Evolutionary conservation across 768 basidiomycete species (phyloP).

Genomic region (Antrodiella citrinella): DNA sequence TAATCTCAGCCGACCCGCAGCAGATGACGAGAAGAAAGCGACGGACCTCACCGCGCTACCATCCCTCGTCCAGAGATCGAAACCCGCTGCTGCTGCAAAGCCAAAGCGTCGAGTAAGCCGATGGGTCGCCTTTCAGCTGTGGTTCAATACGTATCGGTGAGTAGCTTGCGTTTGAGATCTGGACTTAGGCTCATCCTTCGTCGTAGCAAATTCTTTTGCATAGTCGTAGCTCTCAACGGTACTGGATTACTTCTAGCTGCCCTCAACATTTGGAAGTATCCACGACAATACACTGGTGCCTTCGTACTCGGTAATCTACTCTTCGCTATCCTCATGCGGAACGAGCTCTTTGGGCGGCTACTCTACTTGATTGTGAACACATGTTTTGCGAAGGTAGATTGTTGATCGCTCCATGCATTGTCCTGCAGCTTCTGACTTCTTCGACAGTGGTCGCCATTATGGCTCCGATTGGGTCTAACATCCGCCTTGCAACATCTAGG

Average conservation of each 20-base stretch:
- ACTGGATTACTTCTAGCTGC: slow-evolving; percentile 25
- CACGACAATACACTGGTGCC: slow-evolving; percentile 28
- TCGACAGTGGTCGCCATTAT: slow-evolving; percentile 33
- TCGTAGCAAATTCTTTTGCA: slow-evolving; percentile 27
- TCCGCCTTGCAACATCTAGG: slow-evolving; percentile 32
- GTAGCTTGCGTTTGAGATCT: slow-evolving; percentile 7
- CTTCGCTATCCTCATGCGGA: slow-evolving; percentile 33
- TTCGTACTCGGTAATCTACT: slow-evolving; percentile 34
- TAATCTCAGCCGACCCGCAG: background rate
- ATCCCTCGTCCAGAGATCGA: slow-evolving; percentile 13
- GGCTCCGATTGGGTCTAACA: slow-evolving; percentile 31
- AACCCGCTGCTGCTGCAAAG: slow-evolving; percentile 5
- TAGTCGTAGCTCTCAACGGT: slow-evolving; percentile 25
- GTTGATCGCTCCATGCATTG: background rate
- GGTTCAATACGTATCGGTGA: slow-evolving; percentile 32
- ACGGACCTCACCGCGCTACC: slow-evolving; percentile 1
- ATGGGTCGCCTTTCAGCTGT: slow-evolving; percentile 25
- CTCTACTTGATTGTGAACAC: slow-evolving; percentile 29
- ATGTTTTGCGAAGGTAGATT: slow-evolving; percentile 30
- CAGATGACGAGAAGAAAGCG: slow-evolving; percentile 14
- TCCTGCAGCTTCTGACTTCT: slow-evolving; percentile 1
- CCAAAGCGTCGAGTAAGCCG: slow-evolving; percentile 17
- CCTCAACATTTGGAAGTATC: slow-evolving; percentile 26
- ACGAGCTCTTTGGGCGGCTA: slow-evolving; percentile 33
- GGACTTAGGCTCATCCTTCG: background rate